Evolutionary conservation across 2,329 filamentous ascomycete species (phyloP).

Genomic region (Cercospora zeae-maydis): DNA sequence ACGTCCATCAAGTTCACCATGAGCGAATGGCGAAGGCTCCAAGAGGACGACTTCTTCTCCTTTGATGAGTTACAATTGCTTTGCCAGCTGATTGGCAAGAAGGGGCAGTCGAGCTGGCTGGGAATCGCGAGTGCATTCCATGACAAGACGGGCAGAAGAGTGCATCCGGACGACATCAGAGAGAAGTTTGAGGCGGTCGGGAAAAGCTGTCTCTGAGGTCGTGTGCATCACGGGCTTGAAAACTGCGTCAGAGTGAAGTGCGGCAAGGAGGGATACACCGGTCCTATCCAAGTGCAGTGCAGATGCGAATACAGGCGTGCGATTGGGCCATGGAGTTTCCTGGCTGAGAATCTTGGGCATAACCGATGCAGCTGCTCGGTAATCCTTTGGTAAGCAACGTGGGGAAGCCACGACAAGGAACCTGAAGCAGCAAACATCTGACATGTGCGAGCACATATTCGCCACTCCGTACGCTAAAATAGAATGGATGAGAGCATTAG

Average conservation of each 20-base stretch:
- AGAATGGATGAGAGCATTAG: not conserved
- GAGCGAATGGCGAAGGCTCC: constrained; percentile 31
- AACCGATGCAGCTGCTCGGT: constrained; percentile 1
- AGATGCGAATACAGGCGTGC: not conserved
- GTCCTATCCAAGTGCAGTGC: not conserved
- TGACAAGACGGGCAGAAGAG: constrained; percentile 47
- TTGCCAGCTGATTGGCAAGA: constrained; percentile 42
- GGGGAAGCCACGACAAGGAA: constrained; percentile 5
- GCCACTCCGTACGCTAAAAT: not conserved
- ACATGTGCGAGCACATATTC: not conserved
- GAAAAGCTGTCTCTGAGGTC: not conserved
- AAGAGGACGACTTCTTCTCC: constrained; percentile 37
- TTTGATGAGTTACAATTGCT: constrained; percentile 43
- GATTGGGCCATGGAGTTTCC: not conserved
- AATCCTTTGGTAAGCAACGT: constrained; percentile 4
- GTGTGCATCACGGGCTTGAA: not conserved
- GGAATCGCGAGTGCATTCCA: constrained; percentile 48
- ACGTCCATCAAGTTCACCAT: constrained; percentile 30
- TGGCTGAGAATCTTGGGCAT: not conserved
- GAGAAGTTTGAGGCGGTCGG: constrained; percentile 40
- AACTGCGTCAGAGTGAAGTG: not conserved
- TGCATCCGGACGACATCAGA: constrained; percentile 44
- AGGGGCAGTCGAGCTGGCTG: constrained; percentile 42
- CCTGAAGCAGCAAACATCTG: not conserved
- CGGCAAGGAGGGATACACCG: not conserved